Conservation (phyloP, 1,284 basidiomycete genomes). For the Mycosarcoma mackinlayi region DNA sequence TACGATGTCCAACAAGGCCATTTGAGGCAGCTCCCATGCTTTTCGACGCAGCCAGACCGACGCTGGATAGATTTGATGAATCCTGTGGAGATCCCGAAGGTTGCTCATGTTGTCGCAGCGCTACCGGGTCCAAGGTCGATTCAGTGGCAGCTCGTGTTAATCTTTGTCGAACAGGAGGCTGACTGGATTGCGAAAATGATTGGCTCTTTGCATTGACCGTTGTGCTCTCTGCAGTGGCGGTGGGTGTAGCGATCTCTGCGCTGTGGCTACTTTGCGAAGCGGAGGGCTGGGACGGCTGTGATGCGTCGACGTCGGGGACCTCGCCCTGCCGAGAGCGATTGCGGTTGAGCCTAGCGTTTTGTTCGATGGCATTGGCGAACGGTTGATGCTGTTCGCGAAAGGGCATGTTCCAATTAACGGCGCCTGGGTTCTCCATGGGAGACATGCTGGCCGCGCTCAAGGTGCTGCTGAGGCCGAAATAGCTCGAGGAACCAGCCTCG, state of each 20-base stretch:
- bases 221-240: background rate
- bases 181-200: conserved; percentile 23
- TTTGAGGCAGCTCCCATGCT: conserved; percentile 8
- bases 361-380: conserved; percentile 27
- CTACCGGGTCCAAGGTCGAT: conserved; percentile 14
- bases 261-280: background rate
- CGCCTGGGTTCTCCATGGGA: conserved; percentile 19
- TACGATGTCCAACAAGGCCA: conserved; percentile 7
- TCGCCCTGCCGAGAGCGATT: conserved; percentile 22
- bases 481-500: conserved; percentile 18
- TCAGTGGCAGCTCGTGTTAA: conserved; percentile 31
- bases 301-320: conserved; percentile 10
- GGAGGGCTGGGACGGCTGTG: conserved; percentile 2
- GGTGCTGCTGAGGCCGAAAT: conserved; percentile 26
- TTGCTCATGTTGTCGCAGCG: conserved; percentile 4
- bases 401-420: conserved; percentile 27
- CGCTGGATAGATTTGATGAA: background rate
- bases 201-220: conserved; percentile 18
- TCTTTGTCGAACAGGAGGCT: conserved; percentile 23
- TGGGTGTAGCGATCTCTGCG: conserved; percentile 6
- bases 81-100: conserved; percentile 1
- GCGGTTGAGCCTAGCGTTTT: conserved; percentile 11
- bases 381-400: conserved; percentile 31
- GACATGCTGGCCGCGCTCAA: conserved; percentile 34
- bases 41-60: conserved; percentile 10